phyloP scores from a whole-genome alignment of 2,329 filamentous ascomycete genomes.

The Trichoderma asperellum region DNA sequence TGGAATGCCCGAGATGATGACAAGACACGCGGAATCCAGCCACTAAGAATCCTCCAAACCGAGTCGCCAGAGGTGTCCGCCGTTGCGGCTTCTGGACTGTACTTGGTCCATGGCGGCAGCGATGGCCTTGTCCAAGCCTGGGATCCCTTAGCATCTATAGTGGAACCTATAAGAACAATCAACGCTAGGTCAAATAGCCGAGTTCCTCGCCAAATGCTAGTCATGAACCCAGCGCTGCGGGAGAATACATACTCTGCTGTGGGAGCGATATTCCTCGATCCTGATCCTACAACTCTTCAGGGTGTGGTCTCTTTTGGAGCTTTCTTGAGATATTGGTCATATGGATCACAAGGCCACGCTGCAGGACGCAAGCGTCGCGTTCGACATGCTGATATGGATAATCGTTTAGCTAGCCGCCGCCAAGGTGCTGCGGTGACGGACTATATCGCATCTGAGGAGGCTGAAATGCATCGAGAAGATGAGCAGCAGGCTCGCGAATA shows the following conservation, averaged over 20 bases:
- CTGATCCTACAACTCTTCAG: constrained; percentile 81
- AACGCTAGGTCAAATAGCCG: constrained; percentile 83
- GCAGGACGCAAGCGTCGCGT: constrained; percentile 78
- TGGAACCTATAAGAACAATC: constrained; percentile 79
- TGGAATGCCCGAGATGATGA: constrained; percentile 79
- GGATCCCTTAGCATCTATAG: constrained; percentile 86
- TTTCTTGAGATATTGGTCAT: constrained; percentile 90
- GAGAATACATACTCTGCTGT: constrained; percentile 80
- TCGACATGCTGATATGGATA: constrained; percentile 63
- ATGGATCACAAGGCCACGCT: constrained; percentile 79
- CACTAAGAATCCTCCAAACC: constrained; percentile 82
- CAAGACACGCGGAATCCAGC: constrained; percentile 56
- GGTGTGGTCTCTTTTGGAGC: constrained; percentile 87
- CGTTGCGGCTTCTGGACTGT: constrained; percentile 80
- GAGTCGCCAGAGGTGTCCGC: constrained; percentile 87
- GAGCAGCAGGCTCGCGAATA: constrained; percentile 68
- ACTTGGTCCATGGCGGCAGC: constrained; percentile 89
- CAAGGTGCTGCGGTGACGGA: constrained; percentile 72
- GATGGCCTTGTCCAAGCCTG: constrained; percentile 95
- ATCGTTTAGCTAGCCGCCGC: constrained; percentile 54
- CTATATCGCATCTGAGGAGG: constrained; percentile 84
- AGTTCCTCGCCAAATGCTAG: constrained; percentile 71
- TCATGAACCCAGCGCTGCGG: constrained; percentile 60
- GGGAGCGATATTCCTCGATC: constrained; percentile 82
- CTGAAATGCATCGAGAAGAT: constrained; percentile 76